Percentiles rank a stretch among this genome's conserved stretches.
Conservation (phyloP, 805 yeast genomes). For the Cyberlindnera euphorbiiphila region DNA sequence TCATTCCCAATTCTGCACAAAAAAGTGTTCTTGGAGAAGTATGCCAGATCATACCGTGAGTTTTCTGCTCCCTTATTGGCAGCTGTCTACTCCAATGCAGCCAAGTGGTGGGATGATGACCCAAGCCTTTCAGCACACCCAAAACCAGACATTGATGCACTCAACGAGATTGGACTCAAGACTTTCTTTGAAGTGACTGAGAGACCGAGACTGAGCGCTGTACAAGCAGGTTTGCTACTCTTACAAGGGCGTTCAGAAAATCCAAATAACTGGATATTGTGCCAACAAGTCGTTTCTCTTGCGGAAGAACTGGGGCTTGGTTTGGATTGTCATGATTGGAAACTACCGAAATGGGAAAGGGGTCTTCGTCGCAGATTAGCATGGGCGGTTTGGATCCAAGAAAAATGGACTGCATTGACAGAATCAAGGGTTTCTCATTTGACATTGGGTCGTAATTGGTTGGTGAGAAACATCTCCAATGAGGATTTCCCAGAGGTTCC, state of each 20-base stretch:
- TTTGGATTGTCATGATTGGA: constrained; percentile 87
- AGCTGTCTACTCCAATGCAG: constrained; percentile 82
- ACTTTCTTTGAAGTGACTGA: constrained; percentile 70
- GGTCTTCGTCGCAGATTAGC: constrained; percentile 84
- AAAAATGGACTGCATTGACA: constrained; percentile 81
- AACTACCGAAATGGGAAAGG: constrained; percentile 91
- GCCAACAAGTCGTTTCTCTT: constrained; percentile 81
- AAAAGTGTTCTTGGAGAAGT: constrained; percentile 86
- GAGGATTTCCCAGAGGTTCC: constrained; percentile 77
- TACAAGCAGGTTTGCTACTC: constrained; percentile 81
- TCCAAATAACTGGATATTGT: constrained; percentile 79
- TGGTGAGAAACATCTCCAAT: constrained; percentile 60
- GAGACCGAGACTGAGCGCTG: constrained; percentile 86
- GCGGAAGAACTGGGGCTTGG: constrained; percentile 92
- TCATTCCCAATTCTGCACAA: constrained; percentile 89
- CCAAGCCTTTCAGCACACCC: constrained; percentile 71
- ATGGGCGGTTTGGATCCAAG: constrained; percentile 94
- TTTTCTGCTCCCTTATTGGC: constrained; percentile 89
- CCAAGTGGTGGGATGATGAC: constrained; percentile 85
- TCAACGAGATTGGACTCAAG: constrained; percentile 63
- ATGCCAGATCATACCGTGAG: constrained; percentile 85
- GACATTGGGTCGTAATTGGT: constrained; percentile 71
- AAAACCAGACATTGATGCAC: constrained; percentile 70
- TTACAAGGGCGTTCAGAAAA: constrained; percentile 55
- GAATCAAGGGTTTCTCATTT: constrained; percentile 86